These are phyloP conservation scores for Fusarium albosuccineum DNA, from an alignment of 2,329 filamentous ascomycete genomes.

Conservation along the genomic window DNA sequence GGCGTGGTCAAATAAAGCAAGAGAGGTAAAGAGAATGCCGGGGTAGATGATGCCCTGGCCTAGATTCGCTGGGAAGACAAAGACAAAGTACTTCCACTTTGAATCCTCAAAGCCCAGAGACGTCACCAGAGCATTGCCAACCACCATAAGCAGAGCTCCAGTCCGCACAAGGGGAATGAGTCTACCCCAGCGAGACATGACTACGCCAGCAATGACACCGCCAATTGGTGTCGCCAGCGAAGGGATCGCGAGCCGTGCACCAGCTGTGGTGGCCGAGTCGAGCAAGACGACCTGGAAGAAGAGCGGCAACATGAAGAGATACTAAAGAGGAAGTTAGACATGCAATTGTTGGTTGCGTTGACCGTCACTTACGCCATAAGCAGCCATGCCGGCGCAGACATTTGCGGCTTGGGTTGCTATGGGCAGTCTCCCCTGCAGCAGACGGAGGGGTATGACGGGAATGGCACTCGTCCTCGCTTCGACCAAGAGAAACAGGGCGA, in stretches of 20 bases:
- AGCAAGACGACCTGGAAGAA: conserved; percentile 77
- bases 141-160: conserved; percentile 64
- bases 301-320: conserved; percentile 77
- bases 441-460: conserved; percentile 67
- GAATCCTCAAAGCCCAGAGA: conserved; percentile 64
- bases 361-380: conserved; percentile 68
- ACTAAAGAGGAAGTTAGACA: conserved; percentile 52
- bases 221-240: conserved; percentile 71
- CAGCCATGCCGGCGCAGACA: conserved; percentile 70
- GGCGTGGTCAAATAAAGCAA: conserved; percentile 72
- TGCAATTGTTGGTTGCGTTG: neutral
- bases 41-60: conserved; percentile 73
- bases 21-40: conserved; percentile 69
- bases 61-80: conserved; percentile 69
- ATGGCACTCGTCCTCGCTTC: conserved; percentile 64
- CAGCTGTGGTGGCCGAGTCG: conserved; percentile 73
- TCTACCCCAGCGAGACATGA: conserved; percentile 69
- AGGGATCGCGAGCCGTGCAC: conserved; percentile 73
- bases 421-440: conserved; percentile 68
- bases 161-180: conserved; percentile 65
- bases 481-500: conserved; percentile 60
- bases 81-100: conserved; percentile 67
- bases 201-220: conserved; percentile 67
- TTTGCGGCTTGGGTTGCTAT: conserved; percentile 70
- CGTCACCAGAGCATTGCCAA: conserved; percentile 66